phyloP scores from a whole-genome alignment of 2,329 filamentous ascomycete species.

The Aspergillus piperis region DNA sequence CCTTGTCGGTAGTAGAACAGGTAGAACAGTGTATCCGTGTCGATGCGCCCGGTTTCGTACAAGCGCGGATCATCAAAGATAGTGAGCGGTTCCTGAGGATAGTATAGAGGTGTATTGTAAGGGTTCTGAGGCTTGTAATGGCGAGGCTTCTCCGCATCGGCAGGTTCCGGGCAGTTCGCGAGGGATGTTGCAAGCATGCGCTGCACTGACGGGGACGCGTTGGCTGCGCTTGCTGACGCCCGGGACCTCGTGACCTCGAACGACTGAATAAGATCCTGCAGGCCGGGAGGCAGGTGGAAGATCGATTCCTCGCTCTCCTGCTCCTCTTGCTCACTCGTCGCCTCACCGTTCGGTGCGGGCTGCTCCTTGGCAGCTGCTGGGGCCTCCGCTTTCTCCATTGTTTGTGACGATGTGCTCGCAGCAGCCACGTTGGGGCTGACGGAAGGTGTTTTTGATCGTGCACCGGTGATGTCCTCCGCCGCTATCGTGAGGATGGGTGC shows the following conservation, averaged over 20 bases:
- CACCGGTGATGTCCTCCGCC: slow-evolving; percentile 42
- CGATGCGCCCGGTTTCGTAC: slow-evolving; percentile 74
- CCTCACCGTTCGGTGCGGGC: slow-evolving; percentile 51
- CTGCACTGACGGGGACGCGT: slow-evolving; percentile 66
- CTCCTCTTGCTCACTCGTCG: slow-evolving; percentile 45
- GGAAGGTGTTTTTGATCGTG: slow-evolving; percentile 55
- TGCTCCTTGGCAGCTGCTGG: slow-evolving; percentile 42
- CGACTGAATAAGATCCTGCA: slow-evolving; percentile 88
- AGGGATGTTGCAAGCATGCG: slow-evolving; percentile 76
- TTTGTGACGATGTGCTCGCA: slow-evolving; percentile 44
- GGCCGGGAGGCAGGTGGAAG: slow-evolving; percentile 84
- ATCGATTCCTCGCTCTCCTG: slow-evolving; percentile 70
- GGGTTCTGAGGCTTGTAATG: slow-evolving; percentile 82
- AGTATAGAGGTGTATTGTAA: slow-evolving; percentile 77
- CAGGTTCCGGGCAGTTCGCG: slow-evolving; percentile 69
- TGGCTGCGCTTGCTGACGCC: slow-evolving; percentile 49
- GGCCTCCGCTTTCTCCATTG: slow-evolving; percentile 49
- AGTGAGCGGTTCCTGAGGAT: slow-evolving; percentile 86
- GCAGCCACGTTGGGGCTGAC: slow-evolving; percentile 48
- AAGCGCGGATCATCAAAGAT: slow-evolving; percentile 90
- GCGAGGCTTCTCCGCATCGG: slow-evolving; percentile 78
- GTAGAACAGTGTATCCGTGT: slow-evolving; percentile 96
- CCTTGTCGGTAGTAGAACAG: slow-evolving; percentile 99
- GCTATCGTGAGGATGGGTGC: slow-evolving; percentile 40
- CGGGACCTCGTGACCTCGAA: slow-evolving; percentile 82